Percentiles rank a stretch among this genome's conserved stretches.
These are phyloP conservation scores for Dothideomycetidae sp. DNA, from an alignment of 2,329 filamentous ascomycete species.

Conservation along the genomic window DNA sequence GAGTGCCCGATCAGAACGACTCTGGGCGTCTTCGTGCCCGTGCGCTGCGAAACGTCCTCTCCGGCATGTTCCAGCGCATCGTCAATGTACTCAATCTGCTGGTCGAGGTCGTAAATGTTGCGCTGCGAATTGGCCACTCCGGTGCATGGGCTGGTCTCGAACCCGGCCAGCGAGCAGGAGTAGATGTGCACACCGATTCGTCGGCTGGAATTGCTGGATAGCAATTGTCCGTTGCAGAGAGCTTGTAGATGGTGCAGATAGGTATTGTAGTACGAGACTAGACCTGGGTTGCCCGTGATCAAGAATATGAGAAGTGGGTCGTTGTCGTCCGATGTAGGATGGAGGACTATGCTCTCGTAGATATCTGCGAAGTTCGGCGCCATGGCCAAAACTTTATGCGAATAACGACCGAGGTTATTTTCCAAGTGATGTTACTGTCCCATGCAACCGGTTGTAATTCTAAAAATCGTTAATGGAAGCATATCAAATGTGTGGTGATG, in stretches of 20 bases:
- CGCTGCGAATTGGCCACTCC: neutral
- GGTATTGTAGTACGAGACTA: conserved; percentile 56
- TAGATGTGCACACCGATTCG: conserved; percentile 25
- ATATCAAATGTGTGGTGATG: no score
- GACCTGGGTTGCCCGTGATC: conserved; percentile 62
- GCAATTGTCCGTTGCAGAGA: conserved; percentile 1
- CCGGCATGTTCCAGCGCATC: conserved; percentile 27
- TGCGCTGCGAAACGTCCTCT: neutral
- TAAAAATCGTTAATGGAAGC: no score
- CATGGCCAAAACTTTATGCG: no score
- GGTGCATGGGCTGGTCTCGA: conserved; percentile 14
- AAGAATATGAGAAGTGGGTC: conserved; percentile 47
- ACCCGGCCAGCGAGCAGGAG: conserved; percentile 30
- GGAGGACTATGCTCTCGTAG: conserved; percentile 2
- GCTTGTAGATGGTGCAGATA: conserved; percentile 37
- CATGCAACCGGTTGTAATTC: no score
- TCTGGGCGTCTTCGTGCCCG: conserved; percentile 8
- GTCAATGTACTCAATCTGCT: conserved; percentile 38
- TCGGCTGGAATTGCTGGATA: no score
- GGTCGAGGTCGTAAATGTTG: conserved; percentile 29
- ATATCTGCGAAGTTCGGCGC: neutral
- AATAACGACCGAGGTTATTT: no score
- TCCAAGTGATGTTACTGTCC: no score
- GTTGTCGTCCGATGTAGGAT: conserved; percentile 14
- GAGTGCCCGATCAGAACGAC: conserved; percentile 33